Conservation (phyloP, 225 moss, liverwort and hornwort species). For the Rhytidiadelphus loreus region DNA sequence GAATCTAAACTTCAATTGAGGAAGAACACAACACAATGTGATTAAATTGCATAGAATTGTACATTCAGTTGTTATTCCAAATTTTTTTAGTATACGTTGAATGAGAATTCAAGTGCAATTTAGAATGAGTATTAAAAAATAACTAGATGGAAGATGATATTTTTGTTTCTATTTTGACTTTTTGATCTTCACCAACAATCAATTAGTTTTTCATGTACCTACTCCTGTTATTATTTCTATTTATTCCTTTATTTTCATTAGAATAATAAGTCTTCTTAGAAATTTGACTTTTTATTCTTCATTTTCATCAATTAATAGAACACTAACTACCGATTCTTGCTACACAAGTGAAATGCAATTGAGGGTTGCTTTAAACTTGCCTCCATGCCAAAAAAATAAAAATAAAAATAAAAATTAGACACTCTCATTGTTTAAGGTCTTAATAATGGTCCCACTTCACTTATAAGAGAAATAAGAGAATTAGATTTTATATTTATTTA, state of each 20-base stretch:
- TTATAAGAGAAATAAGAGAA: background rate
- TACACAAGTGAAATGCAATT: background rate
- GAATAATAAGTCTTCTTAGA: background rate
- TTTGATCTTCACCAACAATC: too few species aligned
- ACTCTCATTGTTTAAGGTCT: background rate
- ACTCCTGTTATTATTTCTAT: background rate
- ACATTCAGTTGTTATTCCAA: background rate
- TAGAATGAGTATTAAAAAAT: background rate
- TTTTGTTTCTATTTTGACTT: background rate
- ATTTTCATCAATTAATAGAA: background rate
- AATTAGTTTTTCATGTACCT: background rate
- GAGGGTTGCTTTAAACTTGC: background rate
- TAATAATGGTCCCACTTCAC: background rate
- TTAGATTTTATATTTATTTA: too few species aligned
- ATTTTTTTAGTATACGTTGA: background rate
- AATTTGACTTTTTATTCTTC: background rate
- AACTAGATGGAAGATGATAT: background rate
- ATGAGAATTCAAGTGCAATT: background rate
- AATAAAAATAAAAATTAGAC: background rate
- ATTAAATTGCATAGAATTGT: background rate
- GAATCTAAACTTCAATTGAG: background rate
- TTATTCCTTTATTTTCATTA: background rate
- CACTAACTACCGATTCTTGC: accelerated
- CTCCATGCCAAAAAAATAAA: background rate
- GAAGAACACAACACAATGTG: background rate